Base-by-base conservation (phyloP, 2,329 filamentous ascomycete genomes). In the Seiridium cupressi region DNA sequence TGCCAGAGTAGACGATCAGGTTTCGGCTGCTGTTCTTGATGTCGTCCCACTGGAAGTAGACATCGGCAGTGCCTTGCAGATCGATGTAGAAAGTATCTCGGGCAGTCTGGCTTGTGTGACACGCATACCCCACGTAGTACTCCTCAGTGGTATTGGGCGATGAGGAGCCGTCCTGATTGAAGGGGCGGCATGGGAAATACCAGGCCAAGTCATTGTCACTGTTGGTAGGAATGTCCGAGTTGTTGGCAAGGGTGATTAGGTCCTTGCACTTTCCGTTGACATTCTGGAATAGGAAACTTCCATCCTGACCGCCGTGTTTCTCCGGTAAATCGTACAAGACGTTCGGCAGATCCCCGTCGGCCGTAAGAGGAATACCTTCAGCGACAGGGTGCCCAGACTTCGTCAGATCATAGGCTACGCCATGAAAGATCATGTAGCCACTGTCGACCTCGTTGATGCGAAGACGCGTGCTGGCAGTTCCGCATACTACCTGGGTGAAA, bases 261-360 rank as follows among this genome's bases (percentile, higher is more conserved):
- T 84, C 90, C 78, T 98, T 99, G 84, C 95, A 99, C 63, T 90
- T 91, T 53, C 95, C 96, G 68, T 99, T 99, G 74, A 99, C 95
- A 66, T 98, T 96, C 73, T 99, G 95, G 77, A 99, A 99, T 70
- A 99, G 78, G 73, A 99, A 99, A 71, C 93, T 98, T 60, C 92
- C 94, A 72, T 99, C 96, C 74, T 91, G 85, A n/a, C 93, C 95
- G 59, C 88, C 89, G 68, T 94, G 87, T 70, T 91, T 91, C 66
- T 89, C 85, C 1, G 89, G 84, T n/a, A 96, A 78, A 72, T 97
- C 93, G 70, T 87, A 98, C 11, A 99, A 80, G 32, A 99, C 88
- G 69, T 98, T 97, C 34, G 90, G 81, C 36, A 83, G 84, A 2
- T 73, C 67, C 18, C 79, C 79, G 61, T 83, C 77, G 9, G 64